Evolutionary conservation across 495 filamentous ascomycete species (phyloP).

Genomic region (Echria macrotheca): DNA sequence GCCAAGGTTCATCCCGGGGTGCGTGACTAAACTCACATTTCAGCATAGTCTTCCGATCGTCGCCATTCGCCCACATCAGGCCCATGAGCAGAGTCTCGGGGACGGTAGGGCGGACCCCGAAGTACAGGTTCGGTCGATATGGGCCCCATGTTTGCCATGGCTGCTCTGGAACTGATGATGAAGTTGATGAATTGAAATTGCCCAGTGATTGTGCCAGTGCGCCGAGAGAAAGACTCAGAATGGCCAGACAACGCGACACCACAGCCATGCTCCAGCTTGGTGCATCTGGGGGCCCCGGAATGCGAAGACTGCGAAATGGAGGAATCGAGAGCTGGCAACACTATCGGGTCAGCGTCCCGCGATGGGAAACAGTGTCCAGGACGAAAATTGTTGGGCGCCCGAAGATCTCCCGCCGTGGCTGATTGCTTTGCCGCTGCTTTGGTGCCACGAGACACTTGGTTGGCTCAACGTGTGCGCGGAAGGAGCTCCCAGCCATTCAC

Average conservation of each 20-base stretch:
- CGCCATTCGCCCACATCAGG: constrained; percentile 86
- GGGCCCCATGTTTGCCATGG: constrained; percentile 64
- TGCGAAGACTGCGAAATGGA: no score
- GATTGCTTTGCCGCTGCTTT: not conserved
- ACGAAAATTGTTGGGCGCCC: no score
- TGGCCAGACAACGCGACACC: not conserved
- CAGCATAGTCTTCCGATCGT: constrained; percentile 66
- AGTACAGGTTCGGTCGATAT: constrained; percentile 91
- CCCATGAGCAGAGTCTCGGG: constrained; percentile 76
- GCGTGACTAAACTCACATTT: constrained; percentile 53
- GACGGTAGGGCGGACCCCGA: constrained; percentile 78
- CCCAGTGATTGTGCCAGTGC: not conserved
- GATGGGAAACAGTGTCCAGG: no score
- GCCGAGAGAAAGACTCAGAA: no score
- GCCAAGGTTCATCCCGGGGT: constrained; percentile 7
- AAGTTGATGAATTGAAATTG: not conserved
- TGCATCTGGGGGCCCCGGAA: no score
- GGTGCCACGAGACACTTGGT: not conserved
- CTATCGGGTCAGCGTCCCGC: no score
- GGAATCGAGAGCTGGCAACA: no score
- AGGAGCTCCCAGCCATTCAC: not conserved
- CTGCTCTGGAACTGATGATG: not conserved
- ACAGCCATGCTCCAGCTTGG: not conserved
- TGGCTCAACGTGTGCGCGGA: not conserved
- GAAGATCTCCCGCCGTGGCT: no score